These are phyloP conservation scores for Luzula sylvatica DNA, from an alignment of 176 grass and related monocot species.

Conservation along the genomic window DNA sequence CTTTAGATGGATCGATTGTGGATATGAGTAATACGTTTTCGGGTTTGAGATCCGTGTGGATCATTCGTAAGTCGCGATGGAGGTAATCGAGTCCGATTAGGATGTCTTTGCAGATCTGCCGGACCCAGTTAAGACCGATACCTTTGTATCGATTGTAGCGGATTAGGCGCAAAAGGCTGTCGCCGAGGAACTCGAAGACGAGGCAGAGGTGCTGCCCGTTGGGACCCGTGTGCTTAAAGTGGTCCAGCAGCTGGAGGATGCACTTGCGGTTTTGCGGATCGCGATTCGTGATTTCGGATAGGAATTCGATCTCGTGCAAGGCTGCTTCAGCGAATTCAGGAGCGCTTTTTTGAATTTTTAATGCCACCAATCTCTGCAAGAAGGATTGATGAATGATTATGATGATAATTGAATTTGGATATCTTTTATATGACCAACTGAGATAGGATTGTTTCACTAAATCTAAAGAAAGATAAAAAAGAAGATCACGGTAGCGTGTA, in stretches of 20 bases:
- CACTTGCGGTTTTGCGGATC: conserved; percentile 68
- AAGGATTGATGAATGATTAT: not conserved
- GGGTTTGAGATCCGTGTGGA: conserved; percentile 89
- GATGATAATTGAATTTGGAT: no score
- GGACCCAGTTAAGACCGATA: conserved; percentile 59
- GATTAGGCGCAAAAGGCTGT: conserved; percentile 84
- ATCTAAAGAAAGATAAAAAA: no score
- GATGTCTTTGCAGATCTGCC: conserved; percentile 70
- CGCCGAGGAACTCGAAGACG: conserved; percentile 91
- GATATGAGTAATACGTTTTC: conserved; percentile 86
- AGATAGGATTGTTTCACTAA: no score
- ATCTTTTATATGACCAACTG: no score
- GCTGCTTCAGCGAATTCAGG: conserved; percentile 89
- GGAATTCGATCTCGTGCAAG: conserved; percentile 88
- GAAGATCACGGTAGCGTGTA: not conserved
- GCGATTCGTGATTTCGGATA: conserved; percentile 53
- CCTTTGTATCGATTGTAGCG: conserved; percentile 93
- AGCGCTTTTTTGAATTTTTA: conserved; percentile 96
- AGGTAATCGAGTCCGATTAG: conserved; percentile 92
- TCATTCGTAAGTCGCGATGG: conserved; percentile 79
- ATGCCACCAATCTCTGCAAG: conserved; percentile 80
- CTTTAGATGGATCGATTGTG: conserved; percentile 82
- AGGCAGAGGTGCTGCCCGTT: conserved; percentile 96
- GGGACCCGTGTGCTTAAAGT: conserved; percentile 82
- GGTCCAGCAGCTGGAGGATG: conserved; percentile 75